phyloP scores from a whole-genome alignment of 2,329 filamentous ascomycete genomes.

The Fusarium chaquense region DNA sequence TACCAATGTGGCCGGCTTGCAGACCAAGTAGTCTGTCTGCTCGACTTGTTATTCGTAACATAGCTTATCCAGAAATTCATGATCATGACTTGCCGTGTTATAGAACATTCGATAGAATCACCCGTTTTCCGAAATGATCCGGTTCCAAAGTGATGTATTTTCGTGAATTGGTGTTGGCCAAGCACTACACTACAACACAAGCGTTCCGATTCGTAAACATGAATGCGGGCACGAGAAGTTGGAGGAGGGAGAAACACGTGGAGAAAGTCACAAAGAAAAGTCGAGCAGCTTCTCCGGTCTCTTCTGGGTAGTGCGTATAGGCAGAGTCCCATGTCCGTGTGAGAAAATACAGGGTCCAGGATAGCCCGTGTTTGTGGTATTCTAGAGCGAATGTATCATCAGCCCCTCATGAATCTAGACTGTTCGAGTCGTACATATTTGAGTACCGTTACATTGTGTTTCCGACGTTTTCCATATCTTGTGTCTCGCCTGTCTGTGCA shows the following conservation, averaged over 20 bases:
- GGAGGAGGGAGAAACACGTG: conserved; percentile 13
- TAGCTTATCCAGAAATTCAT: neutral
- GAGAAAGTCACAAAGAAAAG: neutral
- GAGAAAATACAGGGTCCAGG: neutral
- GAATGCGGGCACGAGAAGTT: neutral
- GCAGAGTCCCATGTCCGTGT: neutral
- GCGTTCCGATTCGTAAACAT: neutral
- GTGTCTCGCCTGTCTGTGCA: neutral
- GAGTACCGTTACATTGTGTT: conserved; percentile 17
- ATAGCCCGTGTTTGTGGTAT: neutral
- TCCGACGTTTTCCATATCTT: conserved; percentile 12
- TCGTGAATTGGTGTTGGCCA: neutral
- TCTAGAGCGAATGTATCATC: neutral
- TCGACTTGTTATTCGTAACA: neutral
- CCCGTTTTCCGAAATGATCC: conserved; percentile 30
- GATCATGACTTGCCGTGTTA: neutral
- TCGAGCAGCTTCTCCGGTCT: conserved; percentile 9
- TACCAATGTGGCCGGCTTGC: neutral
- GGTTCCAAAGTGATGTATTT: neutral
- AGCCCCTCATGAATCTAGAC: conserved; percentile 15
- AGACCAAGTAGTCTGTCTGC: neutral
- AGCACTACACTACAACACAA: neutral
- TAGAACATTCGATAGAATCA: conserved; percentile 2
- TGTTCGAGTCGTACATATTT: neutral
- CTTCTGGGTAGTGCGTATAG: neutral